Conservation (phyloP, 805 yeast species). For the Starmera amethionina region DNA sequence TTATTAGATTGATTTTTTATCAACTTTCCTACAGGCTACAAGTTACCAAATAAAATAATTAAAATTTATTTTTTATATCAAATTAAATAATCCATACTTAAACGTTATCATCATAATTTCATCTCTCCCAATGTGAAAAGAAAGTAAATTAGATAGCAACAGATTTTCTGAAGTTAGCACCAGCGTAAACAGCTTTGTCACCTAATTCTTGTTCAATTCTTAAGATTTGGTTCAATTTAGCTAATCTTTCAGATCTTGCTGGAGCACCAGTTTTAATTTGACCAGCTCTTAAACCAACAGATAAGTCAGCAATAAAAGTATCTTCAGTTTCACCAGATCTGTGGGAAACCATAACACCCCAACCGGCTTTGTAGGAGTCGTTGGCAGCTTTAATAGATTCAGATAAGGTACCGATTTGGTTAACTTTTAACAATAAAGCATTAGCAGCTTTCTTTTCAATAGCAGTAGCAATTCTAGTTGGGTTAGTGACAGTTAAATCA, state of each 20-base stretch:
- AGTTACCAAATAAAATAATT: no score
- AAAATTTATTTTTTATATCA: no score
- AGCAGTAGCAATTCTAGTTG: conserved; percentile 87
- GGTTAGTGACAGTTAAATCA: conserved; percentile 98
- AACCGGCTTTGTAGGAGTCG: conserved; percentile 89
- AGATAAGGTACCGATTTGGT: conserved; percentile 95
- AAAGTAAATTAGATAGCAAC: conserved; percentile 19
- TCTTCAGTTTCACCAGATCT: conserved; percentile 99
- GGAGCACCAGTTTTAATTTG: conserved; percentile 99
- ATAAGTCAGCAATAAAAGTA: conserved; percentile 93
- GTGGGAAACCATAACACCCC: conserved; percentile 99
- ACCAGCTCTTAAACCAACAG: conserved; percentile 97
- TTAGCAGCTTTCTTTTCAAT: conserved; percentile 93
- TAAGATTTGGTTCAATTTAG: conserved; percentile 95
- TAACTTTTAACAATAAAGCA: conserved; percentile 92
- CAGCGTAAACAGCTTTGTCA: conserved; percentile 94
- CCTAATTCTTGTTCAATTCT: conserved; percentile 99
- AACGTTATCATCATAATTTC: no score
- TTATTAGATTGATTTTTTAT: no score
- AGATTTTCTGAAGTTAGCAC: conserved; percentile 68
- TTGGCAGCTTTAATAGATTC: conserved; percentile 97
- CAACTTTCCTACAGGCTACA: no score
- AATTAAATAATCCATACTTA: no score
- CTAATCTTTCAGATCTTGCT: conserved; percentile 99
- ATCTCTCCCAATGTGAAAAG: no score